phyloP scores from a whole-genome alignment of 2,329 filamentous ascomycete species.

The Amauroascus verrucosus region DNA sequence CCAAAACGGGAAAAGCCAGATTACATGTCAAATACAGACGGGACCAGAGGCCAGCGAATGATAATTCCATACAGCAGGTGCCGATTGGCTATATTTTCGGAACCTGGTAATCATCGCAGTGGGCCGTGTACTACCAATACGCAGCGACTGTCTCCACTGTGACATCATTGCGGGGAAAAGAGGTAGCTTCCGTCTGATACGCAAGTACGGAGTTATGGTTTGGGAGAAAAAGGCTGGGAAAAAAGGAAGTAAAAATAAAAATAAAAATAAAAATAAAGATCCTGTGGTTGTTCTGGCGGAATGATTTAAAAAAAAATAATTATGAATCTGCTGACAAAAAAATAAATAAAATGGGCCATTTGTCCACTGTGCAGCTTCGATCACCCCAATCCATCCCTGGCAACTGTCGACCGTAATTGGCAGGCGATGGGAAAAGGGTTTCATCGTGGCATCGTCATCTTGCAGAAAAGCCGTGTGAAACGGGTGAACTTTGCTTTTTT shows the following conservation, averaged over 20 bases:
- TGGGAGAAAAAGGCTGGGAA: not conserved
- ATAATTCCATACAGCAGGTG: not conserved
- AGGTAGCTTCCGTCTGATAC: too few species aligned
- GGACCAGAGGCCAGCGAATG: not conserved
- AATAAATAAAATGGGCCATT: too few species aligned
- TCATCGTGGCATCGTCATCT: constrained; percentile 14
- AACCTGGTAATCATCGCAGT: not conserved
- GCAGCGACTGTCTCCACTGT: not conserved
- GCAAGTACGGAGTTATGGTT: too few species aligned
- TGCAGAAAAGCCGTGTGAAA: constrained; percentile 10
- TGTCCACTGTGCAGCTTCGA: too few species aligned
- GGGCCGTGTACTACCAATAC: not conserved
- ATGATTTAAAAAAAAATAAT: too few species aligned
- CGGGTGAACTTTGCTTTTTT: not conserved
- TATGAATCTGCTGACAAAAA: too few species aligned
- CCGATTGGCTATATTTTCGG: not conserved
- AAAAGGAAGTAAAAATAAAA: too few species aligned
- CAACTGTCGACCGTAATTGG: not conserved
- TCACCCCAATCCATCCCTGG: too few species aligned
- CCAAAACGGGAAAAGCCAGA: too few species aligned
- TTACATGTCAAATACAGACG: not conserved
- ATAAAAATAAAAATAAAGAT: too few species aligned
- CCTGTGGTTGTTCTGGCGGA: too few species aligned
- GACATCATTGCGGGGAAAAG: not conserved
- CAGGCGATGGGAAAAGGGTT: constrained; percentile 5